Evolutionary conservation across 768 basidiomycete genomes (phyloP), one percentile per base, ranked within the genome.

Genomic region (Baorangia bicolor): DNA sequence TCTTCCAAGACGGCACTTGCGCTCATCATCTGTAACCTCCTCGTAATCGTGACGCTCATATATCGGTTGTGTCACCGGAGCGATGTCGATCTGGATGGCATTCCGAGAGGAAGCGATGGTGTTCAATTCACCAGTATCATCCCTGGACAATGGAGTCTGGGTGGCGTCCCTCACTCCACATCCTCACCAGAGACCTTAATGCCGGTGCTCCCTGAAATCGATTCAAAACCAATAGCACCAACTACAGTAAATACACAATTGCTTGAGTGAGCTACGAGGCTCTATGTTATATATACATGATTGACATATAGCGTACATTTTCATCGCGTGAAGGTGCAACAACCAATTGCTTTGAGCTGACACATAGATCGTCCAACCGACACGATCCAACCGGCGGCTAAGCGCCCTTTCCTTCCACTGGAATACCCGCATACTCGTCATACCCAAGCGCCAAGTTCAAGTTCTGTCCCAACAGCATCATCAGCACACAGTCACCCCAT

Each of bases 391-490:
- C 11, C 23, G 18, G 23, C 8, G 2, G 20, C 53, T 66, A 66
- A 25, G 39, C 52, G 3, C 10, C 34, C 20, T 55, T 44, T 3
- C 31, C 46, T 9, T 69, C 56, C 6, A 69, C 49, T 5, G 88
- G 85, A 56, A 95, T 92, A 3, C 93, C 93, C 5, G 83, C 83
- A 60, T 83, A 87, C 65, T 95, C 93, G 51, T 92, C 89, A 59
- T 87, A 90, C 9, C 94, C 94, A 33, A 97, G 79, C 3, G 91
- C 86, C 49, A 96, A 78, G 75, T 96, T 97, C 68, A 97, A 74
- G 70, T 97, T 97, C 88, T 94, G 63, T 10, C 18, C 16, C n/a
- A 40, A 11, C 18, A 23, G 3, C 30, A 38, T 16, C 41, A 9
- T 60, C 37, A 62, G 50, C 50, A 40, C 4, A 25, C 27, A 20